phyloP scores from a whole-genome alignment of 108 stramenopile species.

The Nannochloropsis granulata region DNA sequence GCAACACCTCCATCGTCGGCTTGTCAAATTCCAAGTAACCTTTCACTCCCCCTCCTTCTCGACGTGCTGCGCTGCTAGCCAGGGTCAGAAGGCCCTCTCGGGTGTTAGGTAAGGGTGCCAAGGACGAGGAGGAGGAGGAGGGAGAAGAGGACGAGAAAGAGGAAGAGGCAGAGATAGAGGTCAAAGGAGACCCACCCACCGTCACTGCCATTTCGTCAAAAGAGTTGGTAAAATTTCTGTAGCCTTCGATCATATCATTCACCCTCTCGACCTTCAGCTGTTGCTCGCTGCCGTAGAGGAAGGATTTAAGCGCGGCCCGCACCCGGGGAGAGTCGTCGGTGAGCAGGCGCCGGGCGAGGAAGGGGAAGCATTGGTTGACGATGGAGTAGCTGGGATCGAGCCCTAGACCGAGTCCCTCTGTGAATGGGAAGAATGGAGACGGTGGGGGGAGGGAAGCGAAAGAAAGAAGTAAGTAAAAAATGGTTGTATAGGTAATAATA shows the following conservation, averaged over 20 bases:
- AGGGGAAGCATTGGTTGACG: conserved; percentile 83
- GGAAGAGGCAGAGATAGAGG: neutral
- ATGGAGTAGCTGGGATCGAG: conserved; percentile 79
- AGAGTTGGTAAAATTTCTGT: conserved; percentile 16
- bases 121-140: neutral
- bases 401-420: conserved; percentile 82
- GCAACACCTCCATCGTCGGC: conserved; percentile 15
- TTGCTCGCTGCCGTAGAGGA: conserved; percentile 69
- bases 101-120: neutral
- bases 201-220: conserved; percentile 1
- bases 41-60: neutral
- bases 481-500: neutral
- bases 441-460: conserved; percentile 68
- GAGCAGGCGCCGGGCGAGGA: conserved; percentile 69
- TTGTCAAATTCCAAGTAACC: neutral
- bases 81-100: conserved; percentile 1
- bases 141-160: neutral
- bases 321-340: conserved; percentile 65
- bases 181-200: neutral
- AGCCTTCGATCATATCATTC: conserved; percentile 23
- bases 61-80: neutral
- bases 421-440: conserved; percentile 67
- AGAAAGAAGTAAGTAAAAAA: conserved; percentile 35
- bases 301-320: conserved; percentile 66
- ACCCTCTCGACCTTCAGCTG: conserved; percentile 10